Percentiles rank a stretch among this genome's conserved stretches.
These are phyloP conservation scores for Pseudopyrenochaeta lycopersici DNA, from an alignment of 2,329 filamentous ascomycete genomes.

Conservation along the genomic window DNA sequence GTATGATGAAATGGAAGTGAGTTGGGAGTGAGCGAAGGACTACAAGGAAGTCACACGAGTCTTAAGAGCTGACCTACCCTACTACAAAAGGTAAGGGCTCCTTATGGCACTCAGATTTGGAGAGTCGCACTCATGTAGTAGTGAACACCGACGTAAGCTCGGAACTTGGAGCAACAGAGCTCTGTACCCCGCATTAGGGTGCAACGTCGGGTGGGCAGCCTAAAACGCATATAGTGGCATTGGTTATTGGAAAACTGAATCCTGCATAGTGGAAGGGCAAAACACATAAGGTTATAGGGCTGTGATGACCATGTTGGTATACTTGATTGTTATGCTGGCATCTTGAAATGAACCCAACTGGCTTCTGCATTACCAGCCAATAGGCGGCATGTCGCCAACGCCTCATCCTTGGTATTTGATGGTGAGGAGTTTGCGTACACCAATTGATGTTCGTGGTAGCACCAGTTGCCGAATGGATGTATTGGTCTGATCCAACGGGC, in stretches of 20 bases:
- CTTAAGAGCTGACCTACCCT: background rate
- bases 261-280: background rate
- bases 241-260: background rate
- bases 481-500: too few relatives aligned
- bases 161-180: background rate
- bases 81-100: background rate
- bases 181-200: conserved; percentile 8
- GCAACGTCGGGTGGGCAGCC: background rate
- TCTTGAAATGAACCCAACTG: too few relatives aligned
- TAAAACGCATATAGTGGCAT: background rate
- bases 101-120: background rate
- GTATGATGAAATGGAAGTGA: background rate
- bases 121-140: conserved; percentile 5
- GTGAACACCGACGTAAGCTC: conserved; percentile 8
- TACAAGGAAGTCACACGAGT: background rate
- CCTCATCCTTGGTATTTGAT: too few relatives aligned
- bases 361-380: too few relatives aligned
- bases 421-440: too few relatives aligned
- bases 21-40: background rate
- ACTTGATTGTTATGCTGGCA: too few relatives aligned
- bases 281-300: background rate
- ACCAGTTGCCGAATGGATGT: too few relatives aligned
- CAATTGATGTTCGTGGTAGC: too few relatives aligned
- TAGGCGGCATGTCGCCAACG: too few relatives aligned
- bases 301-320: too few relatives aligned